These are phyloP conservation scores for Teunomyces kruisii DNA, from an alignment of 805 yeast genomes.

Conservation along the genomic window DNA sequence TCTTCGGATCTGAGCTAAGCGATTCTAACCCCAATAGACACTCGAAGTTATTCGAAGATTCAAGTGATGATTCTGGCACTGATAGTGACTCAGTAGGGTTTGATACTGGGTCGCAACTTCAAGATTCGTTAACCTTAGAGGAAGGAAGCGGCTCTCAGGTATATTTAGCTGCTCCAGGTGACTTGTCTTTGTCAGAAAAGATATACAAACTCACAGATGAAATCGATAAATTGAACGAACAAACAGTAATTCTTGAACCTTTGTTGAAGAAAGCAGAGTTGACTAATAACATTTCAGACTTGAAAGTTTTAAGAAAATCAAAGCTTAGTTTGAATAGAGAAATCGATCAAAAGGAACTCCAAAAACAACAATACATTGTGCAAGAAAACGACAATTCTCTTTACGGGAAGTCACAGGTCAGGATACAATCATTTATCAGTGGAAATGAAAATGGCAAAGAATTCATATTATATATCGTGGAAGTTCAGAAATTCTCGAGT, in stretches of 20 bases:
- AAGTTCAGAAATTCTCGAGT: conserved; percentile 56
- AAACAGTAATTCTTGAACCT: conserved; percentile 63
- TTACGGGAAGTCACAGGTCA: conserved; percentile 60
- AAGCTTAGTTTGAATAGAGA: conserved; percentile 66
- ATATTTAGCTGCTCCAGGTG: conserved; percentile 67
- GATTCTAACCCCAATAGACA: conserved; percentile 13
- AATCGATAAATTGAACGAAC: conserved; percentile 58
- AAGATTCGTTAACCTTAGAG: conserved; percentile 7
- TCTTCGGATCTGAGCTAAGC: conserved; percentile 25
- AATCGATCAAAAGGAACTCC: conserved; percentile 68
- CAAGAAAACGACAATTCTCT: conserved; percentile 81
- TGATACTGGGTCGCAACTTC: conserved; percentile 18
- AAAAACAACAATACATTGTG: conserved; percentile 76
- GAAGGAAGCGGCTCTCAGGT: conserved; percentile 29
- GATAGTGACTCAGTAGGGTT: conserved; percentile 29
- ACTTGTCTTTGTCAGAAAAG: conserved; percentile 62
- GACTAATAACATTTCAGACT: conserved; percentile 70
- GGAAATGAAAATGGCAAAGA: conserved; percentile 59
- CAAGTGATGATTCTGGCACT: conserved; percentile 31
- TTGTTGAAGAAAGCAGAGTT: conserved; percentile 79
- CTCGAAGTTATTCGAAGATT: conserved; percentile 36
- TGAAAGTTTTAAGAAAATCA: conserved; percentile 68
- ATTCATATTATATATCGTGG: conserved; percentile 71
- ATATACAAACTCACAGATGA: conserved; percentile 59
- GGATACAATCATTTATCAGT: conserved; percentile 53